Percentiles rank a stretch among this genome's conserved stretches.
These are phyloP conservation scores for Cladorrhinum samala DNA, from an alignment of 495 filamentous ascomycete species.

Conservation along the genomic window DNA sequence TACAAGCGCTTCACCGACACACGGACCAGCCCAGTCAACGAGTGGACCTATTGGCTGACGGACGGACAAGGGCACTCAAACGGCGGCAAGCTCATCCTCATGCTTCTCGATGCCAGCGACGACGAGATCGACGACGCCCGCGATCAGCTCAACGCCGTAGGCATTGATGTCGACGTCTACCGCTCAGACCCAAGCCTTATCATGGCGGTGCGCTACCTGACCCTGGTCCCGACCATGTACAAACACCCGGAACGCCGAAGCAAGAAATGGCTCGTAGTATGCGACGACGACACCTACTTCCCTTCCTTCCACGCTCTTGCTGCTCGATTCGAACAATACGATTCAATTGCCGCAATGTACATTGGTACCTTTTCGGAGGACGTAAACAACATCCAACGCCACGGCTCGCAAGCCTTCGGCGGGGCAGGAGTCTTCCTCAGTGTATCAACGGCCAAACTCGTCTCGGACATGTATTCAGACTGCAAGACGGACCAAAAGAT, in stretches of 20 bases:
- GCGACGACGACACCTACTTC: conserved; percentile 74
- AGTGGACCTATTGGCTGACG: conserved; percentile 46
- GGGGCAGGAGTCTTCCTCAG: conserved; percentile 69
- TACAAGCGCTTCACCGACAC: conserved; percentile 39
- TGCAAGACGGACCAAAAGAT: conserved; percentile 49
- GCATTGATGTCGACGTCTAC: conserved; percentile 59
- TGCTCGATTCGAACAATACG: conserved; percentile 43
- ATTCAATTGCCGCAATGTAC: conserved; percentile 53
- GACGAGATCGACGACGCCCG: conserved; percentile 37
- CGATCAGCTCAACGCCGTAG: conserved; percentile 38
- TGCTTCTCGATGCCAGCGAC: conserved; percentile 38
- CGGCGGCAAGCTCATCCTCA: conserved; percentile 41
- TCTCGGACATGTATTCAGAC: conserved; percentile 52
- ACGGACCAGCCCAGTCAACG: conserved; percentile 38
- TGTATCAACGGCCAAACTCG: conserved; percentile 51
- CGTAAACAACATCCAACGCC: conserved; percentile 59
- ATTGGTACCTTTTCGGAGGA: conserved; percentile 66
- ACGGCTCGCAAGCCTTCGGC: conserved; percentile 66
- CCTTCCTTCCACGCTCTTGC: conserved; percentile 57
- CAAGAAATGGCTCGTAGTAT: conserved; percentile 61
- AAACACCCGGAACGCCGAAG: conserved; percentile 43
- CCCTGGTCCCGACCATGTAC: conserved; percentile 49
- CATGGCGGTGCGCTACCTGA: conserved; percentile 52
- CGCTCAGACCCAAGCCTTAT: conserved; percentile 53
- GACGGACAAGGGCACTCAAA: conserved; percentile 45